A percentile compares a stretch with the other conserved stretches of the same genome.
phyloP scores from a whole-genome alignment of 2,329 filamentous ascomycete species.

The Sclerotinia subarctica region DNA sequence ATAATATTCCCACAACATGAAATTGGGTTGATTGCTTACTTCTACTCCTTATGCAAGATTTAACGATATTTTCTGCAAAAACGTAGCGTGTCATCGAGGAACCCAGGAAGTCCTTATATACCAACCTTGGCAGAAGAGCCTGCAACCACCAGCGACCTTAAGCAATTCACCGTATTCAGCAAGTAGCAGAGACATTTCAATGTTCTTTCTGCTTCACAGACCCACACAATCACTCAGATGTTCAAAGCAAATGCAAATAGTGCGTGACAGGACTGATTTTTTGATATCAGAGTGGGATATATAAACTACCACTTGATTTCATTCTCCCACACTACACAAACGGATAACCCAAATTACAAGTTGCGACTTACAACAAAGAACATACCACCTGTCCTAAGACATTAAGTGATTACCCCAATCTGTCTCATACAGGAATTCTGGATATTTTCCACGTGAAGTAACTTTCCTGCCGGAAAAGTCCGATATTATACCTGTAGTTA shows the following conservation, averaged over 20 bases:
- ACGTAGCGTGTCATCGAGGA: not conserved
- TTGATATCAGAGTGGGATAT: not conserved
- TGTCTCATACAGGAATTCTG: not conserved
- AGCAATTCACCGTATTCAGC: not conserved
- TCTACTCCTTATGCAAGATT: fast-evolving
- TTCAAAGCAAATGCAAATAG: too few species aligned
- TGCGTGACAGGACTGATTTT: fast-evolving
- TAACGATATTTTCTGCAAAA: fast-evolving
- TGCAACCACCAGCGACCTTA: too few species aligned
- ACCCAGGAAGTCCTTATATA: not conserved
- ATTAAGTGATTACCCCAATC: not conserved
- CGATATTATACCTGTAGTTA: too few species aligned
- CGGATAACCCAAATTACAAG: too few species aligned
- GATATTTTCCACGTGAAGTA: too few species aligned
- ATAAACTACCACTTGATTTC: not conserved
- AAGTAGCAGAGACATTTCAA: not conserved
- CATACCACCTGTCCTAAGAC: not conserved
- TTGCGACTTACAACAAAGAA: not conserved
- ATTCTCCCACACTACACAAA: too few species aligned
- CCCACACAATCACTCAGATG: not conserved
- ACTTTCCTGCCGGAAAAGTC: too few species aligned
- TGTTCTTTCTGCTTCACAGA: too few species aligned
- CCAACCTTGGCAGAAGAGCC: fast-evolving
- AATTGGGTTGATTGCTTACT: not conserved
- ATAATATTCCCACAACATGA: fast-evolving